phyloP scores from a whole-genome alignment of 164 flowering plant genomes.

The Dillenia turbinata region DNA sequence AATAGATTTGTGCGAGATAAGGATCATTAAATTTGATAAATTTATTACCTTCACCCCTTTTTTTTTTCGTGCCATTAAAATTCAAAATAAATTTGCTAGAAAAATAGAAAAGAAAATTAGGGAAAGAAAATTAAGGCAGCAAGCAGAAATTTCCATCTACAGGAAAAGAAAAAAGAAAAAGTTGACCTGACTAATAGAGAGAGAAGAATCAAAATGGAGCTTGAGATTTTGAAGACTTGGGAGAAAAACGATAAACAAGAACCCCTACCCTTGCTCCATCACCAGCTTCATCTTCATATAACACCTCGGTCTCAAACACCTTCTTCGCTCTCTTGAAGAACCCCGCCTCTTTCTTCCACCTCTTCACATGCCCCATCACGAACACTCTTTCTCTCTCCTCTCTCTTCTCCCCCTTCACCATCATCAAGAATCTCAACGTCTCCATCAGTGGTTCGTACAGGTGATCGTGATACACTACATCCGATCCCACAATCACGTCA shows the following conservation, averaged over 20 bases:
- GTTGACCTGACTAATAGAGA: too few relatives aligned
- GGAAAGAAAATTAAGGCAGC: too few relatives aligned
- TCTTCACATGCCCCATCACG: constrained; percentile 82
- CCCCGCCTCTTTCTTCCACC: constrained; percentile 86
- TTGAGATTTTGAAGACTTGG: not conserved
- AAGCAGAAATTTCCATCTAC: too few relatives aligned
- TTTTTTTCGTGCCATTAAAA: too few relatives aligned
- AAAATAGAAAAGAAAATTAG: too few relatives aligned
- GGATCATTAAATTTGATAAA: too few relatives aligned
- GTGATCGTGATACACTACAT: constrained; percentile 86
- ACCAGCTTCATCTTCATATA: constrained; percentile 44
- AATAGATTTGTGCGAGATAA: too few relatives aligned
- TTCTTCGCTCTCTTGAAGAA: constrained; percentile 71
- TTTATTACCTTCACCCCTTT: too few relatives aligned
- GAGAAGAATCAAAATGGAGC: too few relatives aligned
- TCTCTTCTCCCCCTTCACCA: constrained; percentile 13
- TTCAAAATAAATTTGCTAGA: too few relatives aligned
- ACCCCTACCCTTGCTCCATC: constrained; percentile 69
- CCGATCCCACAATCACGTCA: constrained; percentile 58
- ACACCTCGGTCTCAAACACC: constrained; percentile 39
- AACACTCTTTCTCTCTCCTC: constrained; percentile 28
- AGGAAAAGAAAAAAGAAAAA: too few relatives aligned
- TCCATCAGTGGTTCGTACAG: constrained; percentile 69
- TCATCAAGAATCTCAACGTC: constrained; percentile 47
- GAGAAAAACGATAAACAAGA: constrained; percentile 52